phyloP scores from a whole-genome alignment of 2,329 filamentous ascomycete genomes.

The Nemania serpens region DNA sequence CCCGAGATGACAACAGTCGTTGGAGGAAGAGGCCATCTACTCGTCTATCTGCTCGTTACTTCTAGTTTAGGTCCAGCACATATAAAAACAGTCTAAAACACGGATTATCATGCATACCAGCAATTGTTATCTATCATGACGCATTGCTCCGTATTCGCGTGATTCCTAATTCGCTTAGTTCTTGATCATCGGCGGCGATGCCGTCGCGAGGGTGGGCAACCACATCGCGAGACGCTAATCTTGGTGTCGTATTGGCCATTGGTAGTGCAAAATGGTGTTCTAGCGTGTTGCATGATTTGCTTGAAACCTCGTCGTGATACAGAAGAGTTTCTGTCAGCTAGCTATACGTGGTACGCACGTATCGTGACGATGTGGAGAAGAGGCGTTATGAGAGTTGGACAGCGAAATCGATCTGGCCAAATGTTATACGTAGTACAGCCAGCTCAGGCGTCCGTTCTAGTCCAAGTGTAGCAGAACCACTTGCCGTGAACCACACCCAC shows the following conservation, averaged over 20 bases:
- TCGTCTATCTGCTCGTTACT: not conserved
- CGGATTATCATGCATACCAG: slow-evolving; percentile 6
- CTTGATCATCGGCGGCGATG: slow-evolving; percentile 9
- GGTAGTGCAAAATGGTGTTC: not conserved
- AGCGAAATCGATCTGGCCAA: too few species aligned
- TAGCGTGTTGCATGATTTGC: not conserved
- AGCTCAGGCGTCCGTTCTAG: too few species aligned
- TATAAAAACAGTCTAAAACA: slow-evolving; percentile 10
- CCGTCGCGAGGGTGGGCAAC: not conserved
- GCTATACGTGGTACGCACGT: not conserved
- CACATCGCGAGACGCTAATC: not conserved
- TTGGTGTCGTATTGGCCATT: not conserved
- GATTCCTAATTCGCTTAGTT: slow-evolving; percentile 8
- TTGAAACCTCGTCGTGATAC: not conserved
- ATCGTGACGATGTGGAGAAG: not conserved
- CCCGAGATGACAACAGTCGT: not conserved
- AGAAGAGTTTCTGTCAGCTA: too few species aligned
- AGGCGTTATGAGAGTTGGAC: too few species aligned
- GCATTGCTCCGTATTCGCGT: slow-evolving; percentile 3
- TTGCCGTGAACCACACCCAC: too few species aligned
- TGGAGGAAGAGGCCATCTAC: not conserved
- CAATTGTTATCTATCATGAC: not conserved
- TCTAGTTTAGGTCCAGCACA: not conserved
- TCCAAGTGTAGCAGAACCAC: too few species aligned
- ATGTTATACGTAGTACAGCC: too few species aligned